Base-by-base conservation (phyloP, 2,329 filamentous ascomycete species). In the Waltergamsia citrina region DNA sequence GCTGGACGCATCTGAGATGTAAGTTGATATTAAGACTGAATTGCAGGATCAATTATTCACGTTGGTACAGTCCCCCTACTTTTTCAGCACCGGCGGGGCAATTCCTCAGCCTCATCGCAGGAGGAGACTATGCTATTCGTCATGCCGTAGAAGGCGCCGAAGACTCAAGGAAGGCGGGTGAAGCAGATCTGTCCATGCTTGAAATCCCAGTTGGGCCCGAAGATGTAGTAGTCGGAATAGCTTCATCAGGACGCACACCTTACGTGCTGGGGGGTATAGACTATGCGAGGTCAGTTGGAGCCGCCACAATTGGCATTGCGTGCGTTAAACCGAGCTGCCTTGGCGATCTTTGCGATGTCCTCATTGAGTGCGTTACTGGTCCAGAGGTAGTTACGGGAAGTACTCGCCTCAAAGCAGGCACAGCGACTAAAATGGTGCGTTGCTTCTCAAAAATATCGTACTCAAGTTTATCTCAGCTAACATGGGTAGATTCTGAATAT, bases 371-470 rank as follows among this genome's bases (percentile, higher is more conserved):
- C n/a, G 45, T 64, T 3, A 57, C 59, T 2, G 62, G 62, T 0
- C 52, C 61, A 2, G 62, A 65, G 42, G 54, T 61, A 4, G 50
- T 64, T 4, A 61, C 60, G n/a, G 62, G 62, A 3, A 66, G 62
- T 40, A 66, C 62, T 2, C 47, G 62, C 20, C 48, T 65, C 37
- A 65, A 65, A 41, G 60, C 62, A 2, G 62, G 62, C 12, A 65
- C 58, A 0, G 60, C 57, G 2, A 64, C 62, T 0, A 66, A 66
- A 41, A 39, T 64, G 37, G 57, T 30, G n/a, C n/a, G n/a, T n/a
- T n/a, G n/a, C n/a, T n/a, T n/a, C 9, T 25, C 9, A n/a, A 25
- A n/a, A 9, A 9, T 25, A n/a, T 9, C n/a, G 23, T 25, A 25
- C n/a, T 25, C 23, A 25, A 9, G 23, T 9, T 9, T 9, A 25